A percentile compares a stretch with the other conserved stretches of the same genome.
Conservation (phyloP, 202 grass and related monocot species). For the Sporobolus alterniflorus region DNA sequence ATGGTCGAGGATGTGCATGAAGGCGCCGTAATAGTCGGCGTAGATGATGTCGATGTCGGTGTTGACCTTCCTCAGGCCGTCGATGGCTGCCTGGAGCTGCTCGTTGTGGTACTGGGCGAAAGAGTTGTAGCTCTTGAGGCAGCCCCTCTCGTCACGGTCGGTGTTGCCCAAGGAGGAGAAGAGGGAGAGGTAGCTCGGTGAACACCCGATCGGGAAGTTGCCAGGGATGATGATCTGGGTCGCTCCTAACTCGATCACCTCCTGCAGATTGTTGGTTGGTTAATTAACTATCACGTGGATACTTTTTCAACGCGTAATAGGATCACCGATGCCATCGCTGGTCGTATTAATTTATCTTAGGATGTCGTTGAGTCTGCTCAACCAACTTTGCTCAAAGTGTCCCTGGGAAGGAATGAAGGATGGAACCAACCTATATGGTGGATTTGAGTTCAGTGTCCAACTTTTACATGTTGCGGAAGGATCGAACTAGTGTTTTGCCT, state of each 20-base stretch:
- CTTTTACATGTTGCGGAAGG: too few species aligned
- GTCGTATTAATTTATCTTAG: too few species aligned
- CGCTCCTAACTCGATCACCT: slow-evolving; percentile 69
- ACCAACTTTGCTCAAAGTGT: background rate
- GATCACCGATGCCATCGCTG: too few species aligned
- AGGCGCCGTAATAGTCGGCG: slow-evolving; percentile 87
- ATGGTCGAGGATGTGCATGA: slow-evolving; percentile 69
- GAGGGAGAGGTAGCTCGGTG: slow-evolving; percentile 84
- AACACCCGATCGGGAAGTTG: slow-evolving; percentile 90
- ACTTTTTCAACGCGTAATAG: background rate
- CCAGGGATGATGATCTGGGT: slow-evolving; percentile 71
- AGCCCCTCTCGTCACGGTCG: slow-evolving; percentile 56
- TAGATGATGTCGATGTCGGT: slow-evolving; percentile 62
- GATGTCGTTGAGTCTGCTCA: slow-evolving; percentile 25
- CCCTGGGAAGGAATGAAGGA: background rate
- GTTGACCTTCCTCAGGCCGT: slow-evolving; percentile 50
- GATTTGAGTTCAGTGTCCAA: background rate
- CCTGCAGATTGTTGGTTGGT: slow-evolving; percentile 25
- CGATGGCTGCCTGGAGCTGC: slow-evolving; percentile 58
- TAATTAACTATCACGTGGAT: too few species aligned
- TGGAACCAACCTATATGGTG: background rate
- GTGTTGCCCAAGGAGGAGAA: slow-evolving; percentile 35
- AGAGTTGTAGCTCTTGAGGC: slow-evolving; percentile 76
- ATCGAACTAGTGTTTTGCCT: too few species aligned
- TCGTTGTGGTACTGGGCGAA: slow-evolving; percentile 79